Evolutionary conservation across 2,329 filamentous ascomycete species (phyloP), one percentile per base, ranked within the genome.

Genomic region (Pseudofabraea citricarpa): DNA sequence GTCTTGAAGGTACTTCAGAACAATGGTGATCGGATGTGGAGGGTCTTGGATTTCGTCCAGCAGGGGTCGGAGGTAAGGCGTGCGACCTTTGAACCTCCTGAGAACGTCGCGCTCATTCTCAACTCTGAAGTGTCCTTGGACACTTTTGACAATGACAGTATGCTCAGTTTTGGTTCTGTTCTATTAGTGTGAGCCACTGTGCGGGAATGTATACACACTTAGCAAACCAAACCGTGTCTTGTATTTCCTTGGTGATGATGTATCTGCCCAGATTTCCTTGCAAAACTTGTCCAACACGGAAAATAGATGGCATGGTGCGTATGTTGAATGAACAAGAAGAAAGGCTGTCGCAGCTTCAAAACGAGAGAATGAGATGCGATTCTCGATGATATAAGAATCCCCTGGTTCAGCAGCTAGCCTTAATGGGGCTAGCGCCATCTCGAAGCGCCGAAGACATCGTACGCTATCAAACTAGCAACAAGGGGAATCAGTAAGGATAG

Each of bases 101-200:
- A 51, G 46, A 27, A 51, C 40, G 38, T 51, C 29, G 23, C 46
- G 40, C 38, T 51, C 48, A 37, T 49, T 44, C 35, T 47, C 38
- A 9, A 49, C 36, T 13, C 45, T 32, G 13, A 27, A 36, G 41
- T 51, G 46, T n/a, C 38, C 41, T 13, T 15, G 38, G n/a, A 51
- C 46, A 24, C 43, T 40, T 46, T 51, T 49, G 36, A 51, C 45
- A 18, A 48, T 35, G 15, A 47, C 40, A n/a, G 38, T 44, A 27
- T 43, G 15, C 6, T 26, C 40, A 13, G 32, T 9, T 20, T 36
- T n/a, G 40, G 36, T 43, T 13, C 40, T 43, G 24, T 32, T 32
- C 22, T 29, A n/a, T 27, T 44, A 35, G 40, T 31, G 6, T 12
- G 27, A 35, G 23, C 37, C 9, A 40, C 20, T 27, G 27, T n/a